Evolutionary conservation across 163 green algal species (phyloP), one percentile per base, ranked within the genome.

Genomic region (Prototheca cutis): DNA sequence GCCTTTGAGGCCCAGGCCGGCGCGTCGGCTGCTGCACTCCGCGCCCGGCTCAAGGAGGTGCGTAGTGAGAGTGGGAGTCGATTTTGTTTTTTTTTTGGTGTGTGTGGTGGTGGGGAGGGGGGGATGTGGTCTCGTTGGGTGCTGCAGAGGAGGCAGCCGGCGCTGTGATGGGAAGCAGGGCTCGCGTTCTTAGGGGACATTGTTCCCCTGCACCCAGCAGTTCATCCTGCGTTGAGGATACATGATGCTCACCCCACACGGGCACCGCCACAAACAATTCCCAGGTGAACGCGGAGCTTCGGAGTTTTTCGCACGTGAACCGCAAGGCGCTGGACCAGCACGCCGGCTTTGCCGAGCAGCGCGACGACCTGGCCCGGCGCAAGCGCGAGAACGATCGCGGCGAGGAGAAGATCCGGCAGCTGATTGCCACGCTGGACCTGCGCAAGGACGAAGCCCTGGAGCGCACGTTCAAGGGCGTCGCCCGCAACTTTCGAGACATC

Each of bases 391-490:
- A 79, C 48, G 67, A 68, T 47, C 32, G 56, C 0, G 74, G 48
- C 36, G 77, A 95, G 61, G 59, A 58, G 34, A 97, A 97, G 71
- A 96, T 98, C 70, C 68, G 75, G 28, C 80, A 97, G 76, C 84
- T 94, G 18, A 96, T 97, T 28, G 48, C 63, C 1, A 78, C 76
- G n/a, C 81, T 99, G 58, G 92, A 98, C 74, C 68, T 85, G 71
- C 86, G 89, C 59, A 98, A 98, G 77, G 87, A 99, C 60, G 89
- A 97, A 72, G 80, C 85, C 30, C 90, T 99, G 33, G 87, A 98
- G 81, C 80, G 88, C 54, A 99, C 92, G 24, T 99, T 99, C 83
- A 96, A 95, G 74, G 76, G 62, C 19, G 87, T 97, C 53, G 83
- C 88, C 32, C 89, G 91, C 66, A 87, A 96, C 73, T 98, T 98